A percentile compares a stretch with the other conserved stretches of the same genome.
phyloP scores from a whole-genome alignment of 345 rosid genomes.

The Bruguiera sexangula region DNA sequence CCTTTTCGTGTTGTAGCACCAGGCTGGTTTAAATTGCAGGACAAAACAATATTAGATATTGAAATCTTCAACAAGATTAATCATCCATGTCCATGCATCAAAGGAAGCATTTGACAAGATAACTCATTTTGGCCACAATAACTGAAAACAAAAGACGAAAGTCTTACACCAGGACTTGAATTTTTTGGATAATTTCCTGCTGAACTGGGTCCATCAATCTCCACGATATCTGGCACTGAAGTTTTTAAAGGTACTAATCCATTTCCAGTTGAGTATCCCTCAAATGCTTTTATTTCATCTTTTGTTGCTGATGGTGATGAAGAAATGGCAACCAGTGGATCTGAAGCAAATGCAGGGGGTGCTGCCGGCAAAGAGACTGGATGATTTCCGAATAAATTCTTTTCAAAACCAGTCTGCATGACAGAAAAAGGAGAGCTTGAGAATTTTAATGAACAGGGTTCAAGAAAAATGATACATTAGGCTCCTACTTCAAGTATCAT shows the following conservation, averaged over 20 bases:
- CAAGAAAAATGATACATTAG: not conserved
- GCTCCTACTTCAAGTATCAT: constrained; percentile 9
- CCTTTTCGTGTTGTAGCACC: constrained; percentile 84
- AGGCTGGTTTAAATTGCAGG: constrained; percentile 44
- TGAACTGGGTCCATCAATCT: constrained; percentile 77
- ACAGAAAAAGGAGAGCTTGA: constrained; percentile 9
- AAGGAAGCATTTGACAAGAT: not conserved
- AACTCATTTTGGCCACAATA: not conserved
- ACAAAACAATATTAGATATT: constrained; percentile 8
- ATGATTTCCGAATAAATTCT: constrained; percentile 82
- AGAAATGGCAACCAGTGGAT: constrained; percentile 48
- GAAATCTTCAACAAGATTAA: constrained; percentile 4
- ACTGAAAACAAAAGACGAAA: constrained; percentile 5
- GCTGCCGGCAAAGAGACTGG: constrained; percentile 66
- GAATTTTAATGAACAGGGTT: constrained; percentile 8
- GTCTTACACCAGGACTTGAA: constrained; percentile 74
- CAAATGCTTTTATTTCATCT: constrained; percentile 39
- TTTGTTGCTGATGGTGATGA: constrained; percentile 42
- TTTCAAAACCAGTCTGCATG: constrained; percentile 80
- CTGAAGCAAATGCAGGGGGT: constrained; percentile 78
- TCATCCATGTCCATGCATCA: not conserved
- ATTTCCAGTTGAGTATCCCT: constrained; percentile 38
- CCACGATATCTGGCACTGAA: constrained; percentile 70
- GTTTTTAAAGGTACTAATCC: constrained; percentile 46
- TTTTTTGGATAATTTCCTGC: constrained; percentile 61